A percentile compares a stretch with the other conserved stretches of the same genome.
Conservation (phyloP, 768 basidiomycete genomes). For the Podaxis rugospora region DNA sequence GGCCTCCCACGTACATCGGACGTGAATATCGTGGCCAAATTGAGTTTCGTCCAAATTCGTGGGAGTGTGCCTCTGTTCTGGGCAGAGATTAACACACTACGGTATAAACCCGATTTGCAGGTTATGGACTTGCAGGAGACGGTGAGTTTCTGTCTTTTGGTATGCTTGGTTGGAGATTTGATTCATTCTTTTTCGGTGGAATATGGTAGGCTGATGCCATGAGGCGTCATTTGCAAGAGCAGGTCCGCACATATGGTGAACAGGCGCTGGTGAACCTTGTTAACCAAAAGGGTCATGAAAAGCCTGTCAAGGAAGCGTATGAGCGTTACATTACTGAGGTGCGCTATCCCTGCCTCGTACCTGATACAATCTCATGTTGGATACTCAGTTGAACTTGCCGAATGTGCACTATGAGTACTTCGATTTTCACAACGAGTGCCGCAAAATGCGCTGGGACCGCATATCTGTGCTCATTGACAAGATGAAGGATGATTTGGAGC, state of each 20-base stretch:
- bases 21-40: constrained; percentile 29
- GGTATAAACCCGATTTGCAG: constrained; percentile 95
- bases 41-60: constrained; percentile 91
- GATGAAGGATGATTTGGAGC: constrained; percentile 63
- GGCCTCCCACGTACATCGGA: constrained; percentile 1
- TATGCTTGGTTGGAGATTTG: background rate
- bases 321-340: constrained; percentile 73
- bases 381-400: constrained; percentile 52
- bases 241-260: constrained; percentile 70
- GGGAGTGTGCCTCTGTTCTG: constrained; percentile 95
- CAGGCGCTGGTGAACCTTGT: constrained; percentile 86
- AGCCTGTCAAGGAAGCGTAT: constrained; percentile 92
- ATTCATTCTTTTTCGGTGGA: background rate
- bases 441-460: constrained; percentile 91
- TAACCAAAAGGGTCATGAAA: constrained; percentile 90
- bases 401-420: constrained; percentile 89
- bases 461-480: constrained; percentile 78
- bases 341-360: constrained; percentile 12
- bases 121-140: constrained; percentile 91
- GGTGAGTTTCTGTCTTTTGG: constrained; percentile 37
- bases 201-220: constrained; percentile 59
- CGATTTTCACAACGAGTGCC: constrained; percentile 96
- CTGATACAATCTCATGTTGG: background rate
- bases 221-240: constrained; percentile 68
- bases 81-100: constrained; percentile 92